Conservation (phyloP, 208 protist genomes). For the Trypanosoma cruzi region DNA sequence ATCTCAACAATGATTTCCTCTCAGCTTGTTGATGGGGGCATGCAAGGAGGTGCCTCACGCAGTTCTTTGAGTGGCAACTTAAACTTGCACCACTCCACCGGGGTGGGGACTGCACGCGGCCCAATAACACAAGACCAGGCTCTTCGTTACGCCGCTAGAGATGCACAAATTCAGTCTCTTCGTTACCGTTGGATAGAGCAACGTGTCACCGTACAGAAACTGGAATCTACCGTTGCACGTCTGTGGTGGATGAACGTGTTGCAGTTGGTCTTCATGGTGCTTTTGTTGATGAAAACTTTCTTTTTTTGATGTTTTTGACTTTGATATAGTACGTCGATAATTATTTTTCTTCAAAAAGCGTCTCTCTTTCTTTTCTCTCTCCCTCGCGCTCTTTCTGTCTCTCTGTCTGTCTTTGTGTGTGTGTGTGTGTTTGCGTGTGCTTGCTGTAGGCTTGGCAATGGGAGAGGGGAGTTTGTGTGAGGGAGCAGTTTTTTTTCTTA, state of each 20-base stretch:
- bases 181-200: conserved; percentile 84
- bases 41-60: neutral
- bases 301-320: conserved; percentile 3
- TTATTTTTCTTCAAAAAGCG: neutral
- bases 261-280: conserved; percentile 35
- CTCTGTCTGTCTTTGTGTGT: no score
- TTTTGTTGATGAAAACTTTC: conserved; percentile 25
- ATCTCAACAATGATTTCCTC: conserved; percentile 25
- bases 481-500: no score
- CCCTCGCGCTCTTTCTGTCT: no score
- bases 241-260: conserved; percentile 52
- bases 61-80: conserved; percentile 7
- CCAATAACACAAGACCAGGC: conserved; percentile 60
- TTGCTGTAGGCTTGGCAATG: neutral
- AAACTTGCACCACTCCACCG: conserved; percentile 13
- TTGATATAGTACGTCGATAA: neutral
- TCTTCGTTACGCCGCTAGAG: conserved; percentile 56
- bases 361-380: no score
- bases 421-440: neutral
- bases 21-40: neutral
- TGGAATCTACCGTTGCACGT: conserved; percentile 55
- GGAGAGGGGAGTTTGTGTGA: no score
- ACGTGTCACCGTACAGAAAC: conserved; percentile 38
- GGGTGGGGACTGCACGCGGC: neutral
- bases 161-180: conserved; percentile 78